Evolutionary conservation across 208 protist species (phyloP).

Genomic region (Leptomonas pyrrhocoris): DNA sequence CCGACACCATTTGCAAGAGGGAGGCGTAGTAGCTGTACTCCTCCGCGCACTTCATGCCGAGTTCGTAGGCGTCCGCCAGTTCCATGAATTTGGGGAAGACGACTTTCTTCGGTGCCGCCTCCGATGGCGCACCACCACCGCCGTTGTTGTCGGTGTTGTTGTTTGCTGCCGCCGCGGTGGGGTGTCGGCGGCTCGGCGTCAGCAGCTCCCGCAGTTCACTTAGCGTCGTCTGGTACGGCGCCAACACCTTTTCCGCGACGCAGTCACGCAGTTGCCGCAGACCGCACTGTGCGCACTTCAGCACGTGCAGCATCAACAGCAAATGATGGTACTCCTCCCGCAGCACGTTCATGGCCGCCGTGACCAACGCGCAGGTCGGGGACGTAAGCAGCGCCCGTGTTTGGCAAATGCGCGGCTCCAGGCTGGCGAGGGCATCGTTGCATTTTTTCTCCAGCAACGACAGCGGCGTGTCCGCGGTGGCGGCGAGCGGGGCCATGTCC

Average conservation of each 20-base stretch:
- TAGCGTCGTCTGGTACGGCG: slow-evolving; percentile 49
- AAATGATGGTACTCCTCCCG: slow-evolving; percentile 80
- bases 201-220: slow-evolving; percentile 52
- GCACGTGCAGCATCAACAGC: slow-evolving; percentile 57
- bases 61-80: slow-evolving; percentile 73
- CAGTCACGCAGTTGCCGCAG: slow-evolving; percentile 38
- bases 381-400: slow-evolving; percentile 61
- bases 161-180: neutral
- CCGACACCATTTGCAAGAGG: slow-evolving; percentile 54
- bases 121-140: slow-evolving; percentile 11
- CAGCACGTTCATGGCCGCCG: slow-evolving; percentile 29
- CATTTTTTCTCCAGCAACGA: slow-evolving; percentile 28
- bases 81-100: slow-evolving; percentile 80
- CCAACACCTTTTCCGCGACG: slow-evolving; percentile 42
- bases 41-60: slow-evolving; percentile 39
- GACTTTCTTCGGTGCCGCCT: slow-evolving; percentile 50
- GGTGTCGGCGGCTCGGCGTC: neutral
- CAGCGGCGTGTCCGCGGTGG: slow-evolving; percentile 45
- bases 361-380: slow-evolving; percentile 46
- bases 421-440: slow-evolving; percentile 23
- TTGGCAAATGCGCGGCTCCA: slow-evolving; percentile 19
- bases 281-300: slow-evolving; percentile 50
- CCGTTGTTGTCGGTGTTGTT: slow-evolving; percentile 20
- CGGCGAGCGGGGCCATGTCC: slow-evolving; percentile 44
- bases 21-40: slow-evolving; percentile 55